Evolutionary conservation across 2,329 filamentous ascomycete species (phyloP).

Genomic region (Fusarium multiceps): DNA sequence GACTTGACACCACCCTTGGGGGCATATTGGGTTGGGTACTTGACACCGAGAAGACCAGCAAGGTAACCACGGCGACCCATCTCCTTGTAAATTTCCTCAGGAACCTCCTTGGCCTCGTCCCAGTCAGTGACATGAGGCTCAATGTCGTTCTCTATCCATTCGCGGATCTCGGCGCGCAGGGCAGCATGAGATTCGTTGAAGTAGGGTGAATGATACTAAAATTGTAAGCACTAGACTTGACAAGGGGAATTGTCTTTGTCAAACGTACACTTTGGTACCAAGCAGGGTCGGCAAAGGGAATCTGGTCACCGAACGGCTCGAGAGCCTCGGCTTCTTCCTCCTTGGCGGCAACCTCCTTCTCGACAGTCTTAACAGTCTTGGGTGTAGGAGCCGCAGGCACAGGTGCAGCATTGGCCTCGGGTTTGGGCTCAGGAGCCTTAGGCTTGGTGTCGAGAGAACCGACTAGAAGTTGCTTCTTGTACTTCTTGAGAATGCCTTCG

Average conservation of each 20-base stretch:
- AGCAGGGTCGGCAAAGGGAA: constrained; percentile 90
- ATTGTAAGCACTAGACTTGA: constrained; percentile 16
- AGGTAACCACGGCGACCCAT: constrained; percentile 95
- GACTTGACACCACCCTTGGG: constrained; percentile 74
- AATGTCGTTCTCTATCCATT: constrained; percentile 90
- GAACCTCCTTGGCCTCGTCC: constrained; percentile 95
- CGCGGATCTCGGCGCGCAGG: constrained; percentile 87
- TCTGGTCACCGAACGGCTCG: constrained; percentile 85
- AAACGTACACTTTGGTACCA: constrained; percentile 91
- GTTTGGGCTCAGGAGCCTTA: constrained; percentile 84
- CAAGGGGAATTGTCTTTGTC: background rate
- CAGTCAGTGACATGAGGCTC: constrained; percentile 94
- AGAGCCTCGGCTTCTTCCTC: constrained; percentile 75
- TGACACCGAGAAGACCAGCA: constrained; percentile 86
- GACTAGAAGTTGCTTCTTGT: constrained; percentile 78
- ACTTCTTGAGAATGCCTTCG: constrained; percentile 89
- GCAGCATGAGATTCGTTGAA: constrained; percentile 94
- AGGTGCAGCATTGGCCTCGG: constrained; percentile 65
- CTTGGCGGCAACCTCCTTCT: constrained; percentile 58
- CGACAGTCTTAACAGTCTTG: constrained; percentile 49
- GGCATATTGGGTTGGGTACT: constrained; percentile 82
- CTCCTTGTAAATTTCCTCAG: constrained; percentile 90
- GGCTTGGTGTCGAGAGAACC: constrained; percentile 92
- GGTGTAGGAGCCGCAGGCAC: constrained; percentile 50
- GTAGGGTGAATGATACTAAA: constrained; percentile 92